Base-by-base conservation (phyloP, 257 asterid species). In the Oldenlandia corymbosa region DNA sequence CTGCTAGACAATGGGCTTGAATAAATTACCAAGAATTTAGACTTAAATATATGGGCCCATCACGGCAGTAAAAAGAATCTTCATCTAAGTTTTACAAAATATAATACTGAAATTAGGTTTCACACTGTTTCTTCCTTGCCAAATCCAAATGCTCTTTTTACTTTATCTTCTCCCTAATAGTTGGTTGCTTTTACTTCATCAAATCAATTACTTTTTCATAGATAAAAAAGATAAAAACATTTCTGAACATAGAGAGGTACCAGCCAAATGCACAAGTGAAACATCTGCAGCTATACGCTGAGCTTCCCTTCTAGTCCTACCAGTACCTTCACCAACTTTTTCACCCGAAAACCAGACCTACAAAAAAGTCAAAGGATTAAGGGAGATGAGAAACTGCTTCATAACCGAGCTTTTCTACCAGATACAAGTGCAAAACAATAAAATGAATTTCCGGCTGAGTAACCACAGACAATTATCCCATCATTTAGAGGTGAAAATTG, bases 221-320 rank as follows among this genome's bases (percentile, higher is more conserved):
- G 32, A 68, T 20, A 12, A 36, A 43, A 6, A 37, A 65, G 48
- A 52, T 20, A 18, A 65, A 43, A 62, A 42, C 60, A 47, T 54
- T 73, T 27, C 65, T 28, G 37, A 54, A 64, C 32, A 39, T 68
- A 20, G 53, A 43, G 8, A 52, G 43, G 68, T 83, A 87, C 99
- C 97, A 48, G 95, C 95, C 87, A 93, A 80, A 79, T 76, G 72
- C 69, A 78, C 62, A 65, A 93, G 90, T 75, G 99, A 85, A 62
- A 68, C 87, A 74, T 90, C 92, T 26, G 91, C 88, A 76, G 99
- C 97, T 71, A 61, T 79, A 68, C 71, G 76, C 34, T 80, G 94
- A 31, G 99, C 97, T 83, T 88, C 96, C 79, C 88, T 87, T 79
- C 96, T 90, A 58, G 99, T 90, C 78, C 78, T 81, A 70, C 99